Evolutionary conservation across 2,329 filamentous ascomycete species (phyloP), one percentile per base, ranked within the genome.

Genomic region (Daldinia sp.): DNA sequence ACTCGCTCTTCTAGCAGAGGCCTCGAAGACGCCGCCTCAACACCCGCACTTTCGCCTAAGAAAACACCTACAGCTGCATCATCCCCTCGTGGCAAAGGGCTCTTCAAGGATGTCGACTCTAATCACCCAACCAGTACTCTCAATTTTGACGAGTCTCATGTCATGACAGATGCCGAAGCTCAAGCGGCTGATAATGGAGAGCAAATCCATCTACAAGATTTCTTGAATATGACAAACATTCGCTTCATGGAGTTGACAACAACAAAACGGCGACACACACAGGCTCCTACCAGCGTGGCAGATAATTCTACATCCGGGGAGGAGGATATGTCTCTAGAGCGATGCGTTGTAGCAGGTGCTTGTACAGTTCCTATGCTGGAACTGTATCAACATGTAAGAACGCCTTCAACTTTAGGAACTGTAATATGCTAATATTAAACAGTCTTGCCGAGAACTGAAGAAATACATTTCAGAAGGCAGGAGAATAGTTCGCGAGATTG

Each of bases 231-330:
- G 89, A 98, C 95, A 2, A 97, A 93, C 66, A 97, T 99, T 75
- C 93, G 94, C 60, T 99, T 99, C 82, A 98, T 99, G 92, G 96
- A 99, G 78, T 85, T 99, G 56, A 97, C 92, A n/a, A 97, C 95
- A 0, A 98, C 94, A 1, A 98, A 98, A 79, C 87, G 95, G 72
- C 88, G 96, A 62, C 92, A 97, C 74, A 98, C 95, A 0, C 89
- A 91, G 51, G 91, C 88, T 2, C 90, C 90, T 13, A 78, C 83
- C 60, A 75, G 79, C 12, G 77, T 83, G 20, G 82, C 81, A 57
- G 82, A 85, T 48, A 82, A 82, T 23, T 73, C 80, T 5, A 74
- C 78, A 4, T 81, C 81, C 41, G 81, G 75, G 6, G 81, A 84
- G 66, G 86, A 89, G 30, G 85, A 88, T 48, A 73, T 87, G 60